Base-by-base conservation (phyloP, 257 asterid genomes). In the Eucommia ulmoides region DNA sequence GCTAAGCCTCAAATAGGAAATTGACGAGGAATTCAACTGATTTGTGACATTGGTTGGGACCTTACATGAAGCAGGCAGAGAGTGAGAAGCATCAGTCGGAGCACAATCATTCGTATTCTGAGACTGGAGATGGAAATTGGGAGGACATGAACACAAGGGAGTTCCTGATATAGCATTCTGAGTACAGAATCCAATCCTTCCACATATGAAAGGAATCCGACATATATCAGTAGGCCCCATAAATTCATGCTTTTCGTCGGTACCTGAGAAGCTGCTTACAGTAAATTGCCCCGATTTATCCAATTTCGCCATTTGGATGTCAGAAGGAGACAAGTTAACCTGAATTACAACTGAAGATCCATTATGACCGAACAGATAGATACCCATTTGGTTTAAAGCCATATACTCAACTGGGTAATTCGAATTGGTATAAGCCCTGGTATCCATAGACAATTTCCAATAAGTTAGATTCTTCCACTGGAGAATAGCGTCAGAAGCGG, bases 361-460 rank as follows among this genome's bases (percentile, higher is more conserved):
- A 14, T 53, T 62, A 19, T 41, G 68, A 33, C 75, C 82, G 14
- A 64, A 65, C 18, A 85, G 64, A 59, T 51, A 74, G 9, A 85
- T 52, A n/a, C 93, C 93, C 3, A 81, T 74, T 35, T 50, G 75
- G 63, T 82, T 63, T 14, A 69, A 7, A 8, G 50, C 55, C 71
- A 69, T 50, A 52, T 61, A 70, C 56, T 72, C 78, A 44, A 51
- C 75, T 9, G 60, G 61, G 20, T 19, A 33, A 42, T 60, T 63
- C 22, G 61, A 59, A 51, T 69, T 60, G 20, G 50, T 35, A 52
- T 75, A 74, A 12, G 66, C 56, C 19, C 24, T 23, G 11, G 56
- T 4, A 12, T 66, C 77, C 96, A 86, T 86, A 1, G 83, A 71
- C 51, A 86, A 25, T 52, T 68, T 78, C 92, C 84, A 82, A 50